Base-by-base conservation (phyloP, 169 alveolate species). In the Plasmodium blacklocki region DNA sequence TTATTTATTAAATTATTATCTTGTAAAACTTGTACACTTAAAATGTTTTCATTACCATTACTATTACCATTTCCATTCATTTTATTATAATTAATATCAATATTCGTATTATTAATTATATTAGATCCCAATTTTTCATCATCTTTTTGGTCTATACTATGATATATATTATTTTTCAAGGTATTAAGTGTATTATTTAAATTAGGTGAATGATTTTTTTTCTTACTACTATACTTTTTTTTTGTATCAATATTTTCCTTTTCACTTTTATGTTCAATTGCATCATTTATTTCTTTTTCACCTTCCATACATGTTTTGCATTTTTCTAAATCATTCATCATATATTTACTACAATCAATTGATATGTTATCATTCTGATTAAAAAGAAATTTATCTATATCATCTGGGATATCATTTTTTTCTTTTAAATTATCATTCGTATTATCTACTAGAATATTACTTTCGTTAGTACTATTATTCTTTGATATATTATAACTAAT, bases 101-200 rank as follows among this genome's bases (percentile, higher is more conserved):
- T 39, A 39, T 5, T 39, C 2, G 9, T 39, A 39, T 39, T 39
- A 39, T 39, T 39, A 39, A 39, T 39, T 39, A 39, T 39, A 39
- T 39, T 39, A 39, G 47, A 39, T 4, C 47, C 47, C 47, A 39
- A 39, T 39, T 39, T 39, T 0, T 39, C 47, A 9, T 39, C 47
- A 39, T 5, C 47, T 9, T 39, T 39, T 39, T 39, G 47, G 47
- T 39, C 47, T 39, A 39, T 9, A 52, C 19, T 71, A 50, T 47
- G 60, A 50, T 83, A 83, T 56, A 83, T 29, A 26, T 83, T 71
- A 68, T 83, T 83, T 73, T 73, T 83, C 26, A 83, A 45, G 43
- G 60, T 68, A 60, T 59, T 70, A 15, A 83, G 11, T 21, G 91
- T 83, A 47, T 54, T 68, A 18, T 70, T 83, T n/a, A 83, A 47